Base-by-base conservation (phyloP, 108 stramenopile genomes). In the Fragilariopsis cylindrus region DNA sequence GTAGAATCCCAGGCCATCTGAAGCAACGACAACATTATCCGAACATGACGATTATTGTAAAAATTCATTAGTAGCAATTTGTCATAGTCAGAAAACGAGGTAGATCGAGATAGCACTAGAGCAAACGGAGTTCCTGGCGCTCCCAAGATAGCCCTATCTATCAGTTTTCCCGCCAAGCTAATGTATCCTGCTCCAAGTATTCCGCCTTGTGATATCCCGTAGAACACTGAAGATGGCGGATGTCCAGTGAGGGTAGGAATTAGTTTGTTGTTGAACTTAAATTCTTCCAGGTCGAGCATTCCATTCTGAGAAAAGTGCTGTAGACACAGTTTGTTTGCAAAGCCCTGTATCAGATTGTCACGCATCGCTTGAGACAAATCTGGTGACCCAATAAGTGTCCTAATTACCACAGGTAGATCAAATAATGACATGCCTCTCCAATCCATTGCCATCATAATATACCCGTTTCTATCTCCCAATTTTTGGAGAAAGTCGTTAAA, bases 201-300 rank as follows among this genome's bases (percentile, higher is more conserved):
- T 13, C 87, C 92, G 8, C 92, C 92, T 78, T 91, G 89, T 19
- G 85, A 87, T 47, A 89, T 90, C 8, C 92, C 92, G 67, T 93
- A 91, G 72, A 90, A 93, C 7, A 81, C 74, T 5, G 66, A 83
- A 7, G 69, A 8, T 30, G 76, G 73, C 12, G 48, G 6, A 16
- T 62, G 43, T 5, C 40, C 72, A 5, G 49, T 18, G 21, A 65
- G 41, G 1, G 70, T 78, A 46, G 74, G 67, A 60, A 63, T 52
- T 12, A 60, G 60, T 12, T 46, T 41, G 13, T 45, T 30, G 16
- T 42, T 40, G 60, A 76, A 56, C 21, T 43, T 45, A 12, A 63
- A 49, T 15, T 19, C 49, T 12, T 74, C 72, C 57, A 70, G 65
- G 46, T 69, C 39, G 58, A 79, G 49, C 81, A 85, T 69, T 42